phyloP scores from a whole-genome alignment of 306 rosid species.

The Calophaca sinica region DNA sequence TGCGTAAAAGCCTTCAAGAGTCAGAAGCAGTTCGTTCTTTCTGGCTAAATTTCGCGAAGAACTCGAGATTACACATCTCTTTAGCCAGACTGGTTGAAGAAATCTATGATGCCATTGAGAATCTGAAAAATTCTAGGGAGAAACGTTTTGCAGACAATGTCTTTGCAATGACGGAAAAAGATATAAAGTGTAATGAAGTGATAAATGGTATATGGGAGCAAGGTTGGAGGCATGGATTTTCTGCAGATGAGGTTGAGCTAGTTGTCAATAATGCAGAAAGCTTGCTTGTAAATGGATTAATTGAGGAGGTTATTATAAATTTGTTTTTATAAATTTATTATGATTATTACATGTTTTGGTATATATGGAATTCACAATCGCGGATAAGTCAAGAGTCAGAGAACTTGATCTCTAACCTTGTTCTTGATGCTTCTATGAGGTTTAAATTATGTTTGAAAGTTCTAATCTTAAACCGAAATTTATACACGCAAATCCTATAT shows the following conservation, averaged over 20 bases:
- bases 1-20: too few species aligned
- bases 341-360: too few species aligned
- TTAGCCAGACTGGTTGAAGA: constrained; percentile 64
- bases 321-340: constrained; percentile 45
- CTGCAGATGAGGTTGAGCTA: constrained; percentile 69
- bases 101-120: constrained; percentile 55
- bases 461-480: too few species aligned
- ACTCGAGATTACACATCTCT: constrained; percentile 50
- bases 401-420: too few species aligned
- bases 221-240: constrained; percentile 73
- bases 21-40: constrained; percentile 44
- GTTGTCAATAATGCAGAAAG: constrained; percentile 65
- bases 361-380: too few species aligned
- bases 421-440: too few species aligned
- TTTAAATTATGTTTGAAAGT: too few species aligned
- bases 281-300: constrained; percentile 60
- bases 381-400: too few species aligned
- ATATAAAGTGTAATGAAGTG: constrained; percentile 60
- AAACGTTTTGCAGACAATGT: constrained; percentile 51
- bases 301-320: constrained; percentile 69
- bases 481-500: too few species aligned
- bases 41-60: constrained; percentile 1
- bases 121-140: constrained; percentile 43
- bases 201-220: constrained; percentile 71
- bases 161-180: constrained; percentile 60